Base-by-base conservation (phyloP, 352 stramenopile genomes). In the Thraustotheca clavata region DNA sequence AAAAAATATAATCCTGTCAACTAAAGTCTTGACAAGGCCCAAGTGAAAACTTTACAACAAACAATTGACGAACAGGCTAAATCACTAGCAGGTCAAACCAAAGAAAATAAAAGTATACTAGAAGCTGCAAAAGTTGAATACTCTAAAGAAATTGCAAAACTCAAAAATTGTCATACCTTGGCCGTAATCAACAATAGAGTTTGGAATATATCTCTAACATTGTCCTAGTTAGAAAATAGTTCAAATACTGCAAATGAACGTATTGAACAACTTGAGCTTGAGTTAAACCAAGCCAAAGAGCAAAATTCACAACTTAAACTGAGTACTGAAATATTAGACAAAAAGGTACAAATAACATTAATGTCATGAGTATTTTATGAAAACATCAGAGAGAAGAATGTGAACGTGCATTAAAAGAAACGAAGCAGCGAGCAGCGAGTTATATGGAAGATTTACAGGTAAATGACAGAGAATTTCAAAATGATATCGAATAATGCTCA, bases 41-140 rank as follows among this genome's bases (percentile, higher is more conserved):
- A 79, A 39, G 68, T 88, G 14, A 70, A 61, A 27, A 62, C 66
- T 7, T 66, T 91, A 9, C 79, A 85, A 60, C 71, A 67, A 20
- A 14, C 11, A 18, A 20, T 55, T 11, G 52, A 61, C 18, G 52
- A 61, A 38, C 52, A 61, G 34, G 34, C 34, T 5, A 18, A 38
- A 11, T 9, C 9, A 5, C 4, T 47, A 20, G 22, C 29, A 16
- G 18, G 24, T 4, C 24, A 12, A 12, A 38, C 52, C 20, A 24
- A 20, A 20, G 29, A 36, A 24, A 20, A 48, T 38, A 61, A 61
- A 38, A 29, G n/a, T 11, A 38, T 38, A 11, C n/a, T 61, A 38
- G 52, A 61, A 34, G 4, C 20, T 8, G 52, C 57, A 29, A 65
- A 65, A 46, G 14, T 35, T 14, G 57, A 65, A 26, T 65, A 31